Base-by-base conservation (phyloP, 257 asterid species). In the Schizonepeta tenuifolia region DNA sequence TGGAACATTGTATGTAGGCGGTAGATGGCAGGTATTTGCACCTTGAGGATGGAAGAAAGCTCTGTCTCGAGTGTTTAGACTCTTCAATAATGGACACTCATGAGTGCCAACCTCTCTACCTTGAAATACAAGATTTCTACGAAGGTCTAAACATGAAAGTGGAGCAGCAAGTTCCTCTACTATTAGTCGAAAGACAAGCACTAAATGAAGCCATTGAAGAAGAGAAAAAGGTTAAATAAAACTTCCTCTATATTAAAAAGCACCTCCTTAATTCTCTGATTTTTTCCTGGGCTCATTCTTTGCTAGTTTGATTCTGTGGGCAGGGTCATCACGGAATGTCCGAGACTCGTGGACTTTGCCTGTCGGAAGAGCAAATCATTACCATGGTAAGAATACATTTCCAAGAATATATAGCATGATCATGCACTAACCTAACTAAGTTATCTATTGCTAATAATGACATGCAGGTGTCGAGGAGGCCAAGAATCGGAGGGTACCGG, bases 131-230 rank as follows among this genome's bases (percentile, higher is more conserved):
- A 86, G 97, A 92, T 10, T 95, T 95, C 71, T 95, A 90, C 7
- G 99, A 95, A 81, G 98, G 99, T 28, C 78, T 95, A 75, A 83
- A 83, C 86, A 95, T 95, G 99, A 95, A 95, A 73, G 88, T 95
- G 69, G 97, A 88, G 92, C 99, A 95, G 88, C 96, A 90, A 80
- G 72, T 95, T 69, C 99, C 99, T 1, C 53, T 95, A n/a, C 96
- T 95, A 73, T 82, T 95, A 86, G 99, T 95, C 10, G 99, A 95
- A 85, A 81, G 97, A 74, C 94, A 95, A 82, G 99, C 99, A 5
- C 89, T 95, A 46, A 92, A 95, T 61, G 99, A 92, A 78, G 98
- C 99, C 79, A 83, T 95, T 89, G 99, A 87, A 81, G 99, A 95
- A 84, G 99, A 92, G 80, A 95, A 91, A 70, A 81, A 86, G 73